A percentile compares a stretch with the other conserved stretches of the same genome.
Evolutionary conservation across 2,329 filamentous ascomycete species (phyloP).

Genomic region (Aspergillus nomiae): DNA sequence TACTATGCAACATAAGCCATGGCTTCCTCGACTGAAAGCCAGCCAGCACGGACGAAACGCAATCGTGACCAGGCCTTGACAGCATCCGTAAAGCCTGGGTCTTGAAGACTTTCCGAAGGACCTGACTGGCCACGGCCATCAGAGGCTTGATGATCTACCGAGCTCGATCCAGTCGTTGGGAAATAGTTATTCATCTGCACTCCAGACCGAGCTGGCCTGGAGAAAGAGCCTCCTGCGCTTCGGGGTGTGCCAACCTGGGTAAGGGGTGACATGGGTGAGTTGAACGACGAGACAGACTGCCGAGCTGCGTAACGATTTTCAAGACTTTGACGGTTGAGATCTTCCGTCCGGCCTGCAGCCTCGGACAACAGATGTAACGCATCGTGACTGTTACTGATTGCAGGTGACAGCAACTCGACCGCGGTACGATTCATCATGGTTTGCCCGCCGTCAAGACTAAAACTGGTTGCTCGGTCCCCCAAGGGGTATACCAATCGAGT

Average conservation of each 20-base stretch:
- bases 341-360: constrained; percentile 62
- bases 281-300: constrained; percentile 43
- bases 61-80: constrained; percentile 88
- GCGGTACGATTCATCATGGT: constrained; percentile 63
- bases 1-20: constrained; percentile 93
- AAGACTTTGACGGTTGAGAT: constrained; percentile 51
- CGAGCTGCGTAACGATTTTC: constrained; percentile 47
- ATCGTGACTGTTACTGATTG: constrained; percentile 89
- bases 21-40: constrained; percentile 92
- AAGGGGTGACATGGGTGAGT: constrained; percentile 39
- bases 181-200: constrained; percentile 58
- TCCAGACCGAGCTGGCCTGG: constrained; percentile 42
- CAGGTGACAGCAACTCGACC: constrained; percentile 60
- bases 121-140: constrained; percentile 30
- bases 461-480: constrained; percentile 28
- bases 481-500: constrained; percentile 28
- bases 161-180: constrained; percentile 27
- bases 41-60: constrained; percentile 92
- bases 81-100: constrained; percentile 60
- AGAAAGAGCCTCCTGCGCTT: constrained; percentile 38
- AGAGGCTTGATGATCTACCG: constrained; percentile 29
- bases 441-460: constrained; percentile 53
- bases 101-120: constrained; percentile 31
- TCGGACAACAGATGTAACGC: constrained; percentile 89
- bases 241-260: constrained; percentile 37